Evolutionary conservation across 306 rosid species (phyloP), one percentile per base, ranked within the genome.

Genomic region (Cucurbita argyrosperma): DNA sequence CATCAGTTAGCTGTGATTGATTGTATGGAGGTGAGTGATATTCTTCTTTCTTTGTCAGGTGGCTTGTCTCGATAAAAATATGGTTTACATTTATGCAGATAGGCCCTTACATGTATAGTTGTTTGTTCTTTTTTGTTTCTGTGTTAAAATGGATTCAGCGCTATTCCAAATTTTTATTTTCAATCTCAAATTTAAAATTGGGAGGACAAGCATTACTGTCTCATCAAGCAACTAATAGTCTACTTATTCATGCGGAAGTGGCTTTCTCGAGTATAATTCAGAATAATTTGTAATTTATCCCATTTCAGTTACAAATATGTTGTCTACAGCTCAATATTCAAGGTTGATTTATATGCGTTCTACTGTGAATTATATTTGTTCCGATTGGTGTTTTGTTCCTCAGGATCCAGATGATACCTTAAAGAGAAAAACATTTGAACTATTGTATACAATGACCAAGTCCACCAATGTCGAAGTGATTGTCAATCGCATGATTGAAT

Each of bases 351-450:
- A 18, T 19, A 74, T 47, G 23, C 30, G 46, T 30, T 35, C 11
- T 10, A 38, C 76, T 16, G 12, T 56, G 78, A 46, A 47, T 58
- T 55, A 62, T 68, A 38, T 57, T 21, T 49, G 45, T 68, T 56
- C 77, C 49, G 71, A 65, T 72, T 76, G 40, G 46, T 76, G 57
- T 82, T 40, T 40, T 74, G 23, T 82, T 64, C 7, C 58, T 74
- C 95, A 94, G 99, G 99, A 95, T 76, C 99, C 96, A 55, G 99
- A 95, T 83, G 99, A 95, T 83, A 87, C 96, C 74, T 63, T 95
- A 76, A 95, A 95, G 88, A 90, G 99, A 46, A 95, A 89, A 83
- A 95, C 99, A 23, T 95, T 95, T 78, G 96, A 87, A 75, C 83
- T 95, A 71, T 81, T 95, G 21, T 91, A 89, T 77, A 89, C 90